phyloP scores from a whole-genome alignment of 768 basidiomycete genomes.

The Tricholoma flavovirens region DNA sequence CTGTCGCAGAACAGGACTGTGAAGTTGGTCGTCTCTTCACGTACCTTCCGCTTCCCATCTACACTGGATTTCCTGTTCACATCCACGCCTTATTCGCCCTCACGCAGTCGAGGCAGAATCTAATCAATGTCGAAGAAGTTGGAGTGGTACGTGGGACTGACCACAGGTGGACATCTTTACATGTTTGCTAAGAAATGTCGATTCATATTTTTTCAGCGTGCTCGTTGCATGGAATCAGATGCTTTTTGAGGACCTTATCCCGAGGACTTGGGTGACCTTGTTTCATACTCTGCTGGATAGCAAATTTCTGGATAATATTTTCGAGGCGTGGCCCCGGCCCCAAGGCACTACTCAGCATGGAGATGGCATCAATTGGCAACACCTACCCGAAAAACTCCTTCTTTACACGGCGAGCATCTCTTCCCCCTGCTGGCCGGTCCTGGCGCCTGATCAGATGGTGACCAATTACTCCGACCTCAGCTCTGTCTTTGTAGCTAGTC shows the following conservation, averaged over 20 bases:
- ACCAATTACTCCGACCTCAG: not conserved
- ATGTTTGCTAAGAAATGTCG: not conserved
- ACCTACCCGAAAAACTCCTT: constrained; percentile 25
- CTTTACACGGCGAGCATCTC: constrained; percentile 17
- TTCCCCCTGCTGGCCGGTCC: constrained; percentile 32
- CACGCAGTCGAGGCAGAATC: constrained; percentile 37
- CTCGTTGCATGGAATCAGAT: constrained; percentile 43
- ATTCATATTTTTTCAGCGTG: constrained; percentile 22
- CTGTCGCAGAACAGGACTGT: constrained; percentile 5
- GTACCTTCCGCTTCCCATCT: constrained; percentile 41
- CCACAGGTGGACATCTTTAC: constrained; percentile 31
- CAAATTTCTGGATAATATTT: constrained; percentile 22
- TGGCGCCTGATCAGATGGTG: constrained; percentile 4
- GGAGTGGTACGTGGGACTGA: constrained; percentile 31
- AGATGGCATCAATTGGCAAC: constrained; percentile 35
- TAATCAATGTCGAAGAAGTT: constrained; percentile 36
- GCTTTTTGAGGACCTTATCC: constrained; percentile 39
- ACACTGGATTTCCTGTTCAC: constrained; percentile 39
- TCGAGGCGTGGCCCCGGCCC: constrained; percentile 34
- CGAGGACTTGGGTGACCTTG: constrained; percentile 35
- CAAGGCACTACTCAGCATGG: constrained; percentile 27
- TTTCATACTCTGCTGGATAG: constrained; percentile 25
- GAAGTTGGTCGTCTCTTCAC: constrained; percentile 40
- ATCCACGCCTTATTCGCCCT: constrained; percentile 44
- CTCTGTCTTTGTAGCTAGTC: not conserved